phyloP scores from a whole-genome alignment of 179 eudicot species.

The Silene noctiflora region DNA sequence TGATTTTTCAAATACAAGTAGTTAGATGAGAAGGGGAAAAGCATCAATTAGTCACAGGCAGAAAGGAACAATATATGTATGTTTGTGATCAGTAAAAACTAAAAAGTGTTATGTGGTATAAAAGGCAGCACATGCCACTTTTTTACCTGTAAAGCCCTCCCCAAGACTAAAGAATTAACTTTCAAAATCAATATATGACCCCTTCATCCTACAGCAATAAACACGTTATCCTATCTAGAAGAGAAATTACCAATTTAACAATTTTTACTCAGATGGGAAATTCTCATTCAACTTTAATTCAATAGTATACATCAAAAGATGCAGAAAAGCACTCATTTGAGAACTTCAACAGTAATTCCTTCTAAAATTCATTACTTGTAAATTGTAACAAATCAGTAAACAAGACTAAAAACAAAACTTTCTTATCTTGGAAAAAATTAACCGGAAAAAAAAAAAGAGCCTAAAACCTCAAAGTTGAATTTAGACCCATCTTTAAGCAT shows the following conservation, averaged over 20 bases:
- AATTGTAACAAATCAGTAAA: not conserved
- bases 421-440: not conserved
- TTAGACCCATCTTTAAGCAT: not conserved
- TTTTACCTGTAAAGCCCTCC: not conserved
- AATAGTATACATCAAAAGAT: not conserved
- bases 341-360: no score
- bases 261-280: not conserved
- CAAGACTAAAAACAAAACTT: not conserved
- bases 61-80: not conserved
- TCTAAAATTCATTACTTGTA: not conserved
- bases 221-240: not conserved
- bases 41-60: not conserved
- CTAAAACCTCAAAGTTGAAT: not conserved
- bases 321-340: not conserved
- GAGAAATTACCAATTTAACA: not conserved
- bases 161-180: not conserved
- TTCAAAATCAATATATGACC: not conserved
- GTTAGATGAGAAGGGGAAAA: conserved; percentile 23
- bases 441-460: no score
- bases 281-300: not conserved
- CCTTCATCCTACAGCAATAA: not conserved
- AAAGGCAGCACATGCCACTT: not conserved
- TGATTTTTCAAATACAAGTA: conserved; percentile 37
- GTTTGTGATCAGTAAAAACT: not conserved
- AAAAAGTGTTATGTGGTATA: not conserved